Evolutionary conservation across 75 land plant species (phyloP).

Genomic region (Pseudotsuga menziesii): DNA sequence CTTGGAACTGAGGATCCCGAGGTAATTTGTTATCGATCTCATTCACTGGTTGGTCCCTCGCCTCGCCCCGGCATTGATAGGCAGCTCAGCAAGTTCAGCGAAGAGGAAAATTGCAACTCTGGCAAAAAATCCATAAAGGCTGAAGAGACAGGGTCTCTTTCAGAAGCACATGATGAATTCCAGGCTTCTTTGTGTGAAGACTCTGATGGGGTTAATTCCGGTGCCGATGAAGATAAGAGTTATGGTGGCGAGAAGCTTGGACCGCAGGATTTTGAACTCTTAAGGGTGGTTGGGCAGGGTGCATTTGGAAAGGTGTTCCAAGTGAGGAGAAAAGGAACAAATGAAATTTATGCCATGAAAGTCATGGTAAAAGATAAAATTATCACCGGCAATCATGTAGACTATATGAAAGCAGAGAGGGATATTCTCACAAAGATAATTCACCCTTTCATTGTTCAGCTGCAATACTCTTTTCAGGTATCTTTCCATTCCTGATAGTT

Average conservation of each 20-base stretch:
- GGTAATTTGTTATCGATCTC: conserved; percentile 67
- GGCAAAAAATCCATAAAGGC: not conserved
- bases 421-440: conserved; percentile 68
- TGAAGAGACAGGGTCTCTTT: not conserved
- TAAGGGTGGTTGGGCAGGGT: conserved; percentile 57
- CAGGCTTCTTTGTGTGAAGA: conserved; percentile 14
- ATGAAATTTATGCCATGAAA: conserved; percentile 94
- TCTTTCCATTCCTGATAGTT: too few relatives aligned
- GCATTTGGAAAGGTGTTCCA: conserved; percentile 64
- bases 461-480: conserved; percentile 93
- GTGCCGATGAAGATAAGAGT: conserved; percentile 5
- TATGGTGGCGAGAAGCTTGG: conserved; percentile 29
- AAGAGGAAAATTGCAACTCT: conserved; percentile 29
- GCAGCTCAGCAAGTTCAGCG: conserved; percentile 41
- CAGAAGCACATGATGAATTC: not conserved
- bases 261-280: conserved; percentile 85
- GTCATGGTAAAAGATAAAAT: conserved; percentile 90
- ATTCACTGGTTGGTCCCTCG: conserved; percentile 88
- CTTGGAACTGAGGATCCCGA: conserved; percentile 48
- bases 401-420: conserved; percentile 95
- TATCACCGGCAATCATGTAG: conserved; percentile 81
- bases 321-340: conserved; percentile 24
- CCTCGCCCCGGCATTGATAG: conserved; percentile 36
- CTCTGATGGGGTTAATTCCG: conserved; percentile 14
- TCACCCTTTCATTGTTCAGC: conserved; percentile 84